phyloP scores from a whole-genome alignment of 768 basidiomycete genomes.

The Megacollybia marginata region DNA sequence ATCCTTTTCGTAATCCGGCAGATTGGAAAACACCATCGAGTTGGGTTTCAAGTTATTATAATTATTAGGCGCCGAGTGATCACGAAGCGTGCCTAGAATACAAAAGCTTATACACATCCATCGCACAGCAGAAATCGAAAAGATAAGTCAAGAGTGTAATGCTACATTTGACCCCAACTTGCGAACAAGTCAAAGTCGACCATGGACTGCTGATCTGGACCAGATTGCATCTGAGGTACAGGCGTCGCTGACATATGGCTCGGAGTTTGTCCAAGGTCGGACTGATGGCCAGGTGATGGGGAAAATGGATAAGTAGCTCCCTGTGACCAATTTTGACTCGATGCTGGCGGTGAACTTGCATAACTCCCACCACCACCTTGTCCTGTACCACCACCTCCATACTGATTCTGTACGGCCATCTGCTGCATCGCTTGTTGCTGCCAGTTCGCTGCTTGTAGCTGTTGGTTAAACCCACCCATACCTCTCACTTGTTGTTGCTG shows the following conservation, averaged over 20 bases:
- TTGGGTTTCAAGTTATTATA: too few species aligned
- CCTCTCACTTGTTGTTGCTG: slow-evolving; percentile 14
- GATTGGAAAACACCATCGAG: slow-evolving; percentile 70
- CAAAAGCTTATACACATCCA: neutral
- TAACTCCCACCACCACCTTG: neutral
- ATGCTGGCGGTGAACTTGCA: slow-evolving; percentile 30
- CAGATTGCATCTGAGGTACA: slow-evolving; percentile 1
- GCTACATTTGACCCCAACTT: slow-evolving; percentile 28
- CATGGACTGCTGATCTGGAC: too few species aligned
- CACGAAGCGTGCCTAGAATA: neutral
- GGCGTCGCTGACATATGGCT: slow-evolving; percentile 8
- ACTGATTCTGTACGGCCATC: slow-evolving; percentile 27
- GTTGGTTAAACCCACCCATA: slow-evolving; percentile 8
- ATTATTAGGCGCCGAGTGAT: neutral
- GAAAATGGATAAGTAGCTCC: neutral
- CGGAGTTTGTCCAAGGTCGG: neutral
- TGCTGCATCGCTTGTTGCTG: slow-evolving; percentile 19
- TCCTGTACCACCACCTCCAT: slow-evolving; percentile 15
- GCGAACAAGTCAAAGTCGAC: slow-evolving; percentile 47
- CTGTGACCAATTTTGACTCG: slow-evolving; percentile 12
- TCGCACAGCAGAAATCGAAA: neutral
- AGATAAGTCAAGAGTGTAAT: too few species aligned
- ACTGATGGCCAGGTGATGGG: slow-evolving; percentile 8
- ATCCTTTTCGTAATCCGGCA: slow-evolving; percentile 62
- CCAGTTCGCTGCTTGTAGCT: slow-evolving; percentile 30